Evolutionary conservation across 768 basidiomycete genomes (phyloP).

Genomic region (Trametes cubensis): DNA sequence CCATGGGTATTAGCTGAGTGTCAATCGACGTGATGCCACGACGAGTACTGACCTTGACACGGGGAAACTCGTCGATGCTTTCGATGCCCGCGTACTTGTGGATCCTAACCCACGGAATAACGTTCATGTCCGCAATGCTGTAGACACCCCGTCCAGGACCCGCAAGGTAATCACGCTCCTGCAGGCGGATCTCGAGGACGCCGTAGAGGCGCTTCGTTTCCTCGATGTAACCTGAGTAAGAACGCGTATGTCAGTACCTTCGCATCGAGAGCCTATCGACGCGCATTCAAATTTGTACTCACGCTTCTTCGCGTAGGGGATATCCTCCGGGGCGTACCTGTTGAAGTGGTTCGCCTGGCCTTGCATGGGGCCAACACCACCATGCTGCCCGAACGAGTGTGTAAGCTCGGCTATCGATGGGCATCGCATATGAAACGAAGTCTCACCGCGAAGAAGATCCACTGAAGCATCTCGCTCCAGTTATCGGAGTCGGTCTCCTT

Average conservation of each 20-base stretch:
- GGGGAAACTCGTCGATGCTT: slow-evolving; percentile 63
- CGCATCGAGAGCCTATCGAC: too few species aligned
- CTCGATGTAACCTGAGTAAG: slow-evolving; percentile 63
- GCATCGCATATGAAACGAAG: background rate
- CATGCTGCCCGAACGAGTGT: slow-evolving; percentile 50
- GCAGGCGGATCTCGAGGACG: slow-evolving; percentile 79
- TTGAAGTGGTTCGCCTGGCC: slow-evolving; percentile 77
- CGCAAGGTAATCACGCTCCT: slow-evolving; percentile 72
- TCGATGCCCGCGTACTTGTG: slow-evolving; percentile 54
- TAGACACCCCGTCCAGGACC: slow-evolving; percentile 72
- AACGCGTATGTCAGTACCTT: slow-evolving; percentile 2
- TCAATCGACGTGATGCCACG: background rate
- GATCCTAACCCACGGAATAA: slow-evolving; percentile 61
- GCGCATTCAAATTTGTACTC: too few species aligned
- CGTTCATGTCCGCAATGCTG: slow-evolving; percentile 75
- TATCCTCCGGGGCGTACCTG: slow-evolving; percentile 62
- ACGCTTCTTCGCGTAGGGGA: slow-evolving; percentile 72
- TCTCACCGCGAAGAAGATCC: slow-evolving; percentile 82
- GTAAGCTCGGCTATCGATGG: too few species aligned
- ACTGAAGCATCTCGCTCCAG: slow-evolving; percentile 76
- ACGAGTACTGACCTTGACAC: slow-evolving; percentile 53
- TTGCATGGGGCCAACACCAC: slow-evolving; percentile 88
- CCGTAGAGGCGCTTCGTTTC: slow-evolving; percentile 83
- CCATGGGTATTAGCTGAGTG: background rate
- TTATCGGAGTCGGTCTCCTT: slow-evolving; percentile 52